Percentiles rank a stretch among this genome's conserved stretches.
These are phyloP conservation scores for Beauveria pseudobassiana DNA, from an alignment of 2,329 filamentous ascomycete species.

Conservation along the genomic window DNA sequence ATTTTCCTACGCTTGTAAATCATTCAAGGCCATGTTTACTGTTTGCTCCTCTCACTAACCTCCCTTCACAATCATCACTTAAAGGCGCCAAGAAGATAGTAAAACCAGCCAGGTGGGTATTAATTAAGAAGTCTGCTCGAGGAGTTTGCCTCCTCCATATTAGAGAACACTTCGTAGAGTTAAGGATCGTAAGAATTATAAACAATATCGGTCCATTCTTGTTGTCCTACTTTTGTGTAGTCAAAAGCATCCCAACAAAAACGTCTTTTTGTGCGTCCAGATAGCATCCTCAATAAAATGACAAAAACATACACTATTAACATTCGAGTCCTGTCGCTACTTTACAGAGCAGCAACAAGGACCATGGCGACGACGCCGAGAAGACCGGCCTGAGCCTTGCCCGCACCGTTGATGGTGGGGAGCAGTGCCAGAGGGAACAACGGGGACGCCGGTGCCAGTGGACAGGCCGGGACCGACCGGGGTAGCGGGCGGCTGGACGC, in stretches of 20 bases:
- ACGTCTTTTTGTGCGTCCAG: not conserved
- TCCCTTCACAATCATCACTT: not conserved
- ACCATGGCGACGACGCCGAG: conserved; percentile 39
- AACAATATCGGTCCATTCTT: conserved; percentile 15
- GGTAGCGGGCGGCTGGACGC: conserved; percentile 11
- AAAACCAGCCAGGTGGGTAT: conserved; percentile 26
- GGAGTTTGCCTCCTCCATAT: not conserved
- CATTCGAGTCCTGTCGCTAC: conserved; percentile 1
- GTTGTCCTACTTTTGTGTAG: not conserved
- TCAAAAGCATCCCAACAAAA: not conserved
- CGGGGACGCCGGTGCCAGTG: too few relatives aligned
- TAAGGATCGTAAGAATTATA: conserved; percentile 54
- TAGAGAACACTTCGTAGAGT: not conserved
- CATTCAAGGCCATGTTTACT: not conserved
- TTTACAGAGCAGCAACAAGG: conserved; percentile 40
- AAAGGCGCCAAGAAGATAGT: not conserved
- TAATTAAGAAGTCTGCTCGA: conserved; percentile 7
- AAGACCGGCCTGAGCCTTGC: conserved; percentile 34
- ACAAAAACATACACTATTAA: not conserved
- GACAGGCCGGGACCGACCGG: too few relatives aligned
- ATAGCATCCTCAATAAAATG: conserved; percentile 4
- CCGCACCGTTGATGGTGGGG: conserved; percentile 32
- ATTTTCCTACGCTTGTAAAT: not conserved
- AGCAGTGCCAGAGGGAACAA: conserved; percentile 26
- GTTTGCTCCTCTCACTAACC: not conserved